Evolutionary conservation across 257 asterid species (phyloP), one percentile per base, ranked within the genome.

Genomic region (Verbascum thapsus): DNA sequence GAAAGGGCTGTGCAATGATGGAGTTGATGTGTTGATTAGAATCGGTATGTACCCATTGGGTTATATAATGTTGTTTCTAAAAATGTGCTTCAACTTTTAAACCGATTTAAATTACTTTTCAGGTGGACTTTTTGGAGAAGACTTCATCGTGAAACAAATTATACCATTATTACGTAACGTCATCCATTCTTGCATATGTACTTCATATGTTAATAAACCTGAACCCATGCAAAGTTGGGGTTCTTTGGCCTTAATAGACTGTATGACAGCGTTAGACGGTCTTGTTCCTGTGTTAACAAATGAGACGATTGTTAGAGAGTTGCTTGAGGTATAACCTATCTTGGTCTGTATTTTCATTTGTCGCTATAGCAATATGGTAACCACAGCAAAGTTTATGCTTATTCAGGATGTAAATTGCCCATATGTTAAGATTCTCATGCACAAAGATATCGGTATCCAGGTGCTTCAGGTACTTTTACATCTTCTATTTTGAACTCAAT

Each of bases 211-310:
- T 64, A 74, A 73, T 72, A 87, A 84, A 78, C 75, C 87, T 69
- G 99, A 92, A 68, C 87, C 95, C 18, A 52, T 83, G 42, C 97
- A 89, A 74, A 87, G 96, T 74, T 92, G 94, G 95, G 84, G 91
- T 64, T 69, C 81, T 53, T 71, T 79, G 72, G 94, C 91, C 57
- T 71, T 92, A 77, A 73, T 77, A 17, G 90, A 89, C 75, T 82
- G 94, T 67, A 81, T 92, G 71, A 69, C 78, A 61, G 62, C 83
- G 56, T 65, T 92, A 57, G 96, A 89, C 78, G 96, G 96, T 53
- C 85, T 92, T 69, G 71, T 78, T 78, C 83, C 95, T 53, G 64
- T 61, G 50, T 74, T 92, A 82, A 71, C 94, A 19, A 73, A 70
- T 63, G 97, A 79, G 69, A 68, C 74, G 35, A 72, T 87, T 57